Conservation (phyloP, 495 filamentous ascomycete genomes). For the Penicillium flavigenum region DNA sequence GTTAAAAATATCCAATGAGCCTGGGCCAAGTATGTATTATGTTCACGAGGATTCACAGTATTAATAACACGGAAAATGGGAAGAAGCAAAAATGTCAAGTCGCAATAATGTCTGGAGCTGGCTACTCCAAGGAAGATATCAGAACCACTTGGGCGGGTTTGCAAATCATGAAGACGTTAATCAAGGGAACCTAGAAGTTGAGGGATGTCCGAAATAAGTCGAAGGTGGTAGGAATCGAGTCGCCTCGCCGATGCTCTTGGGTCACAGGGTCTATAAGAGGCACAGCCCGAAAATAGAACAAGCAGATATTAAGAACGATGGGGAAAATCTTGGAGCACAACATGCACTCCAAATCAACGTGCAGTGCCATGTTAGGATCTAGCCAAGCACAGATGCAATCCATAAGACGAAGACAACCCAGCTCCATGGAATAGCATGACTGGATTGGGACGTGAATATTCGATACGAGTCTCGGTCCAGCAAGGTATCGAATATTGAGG, state of each 20-base stretch:
- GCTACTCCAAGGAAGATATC: background rate
- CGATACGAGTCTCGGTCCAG: constrained; percentile 22
- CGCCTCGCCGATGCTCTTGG: background rate
- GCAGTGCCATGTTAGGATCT: background rate
- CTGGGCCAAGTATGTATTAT: constrained; percentile 8
- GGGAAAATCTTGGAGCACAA: background rate
- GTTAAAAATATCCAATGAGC: background rate
- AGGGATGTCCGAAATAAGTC: background rate
- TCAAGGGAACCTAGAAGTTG: background rate
- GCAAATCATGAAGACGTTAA: constrained; percentile 17
- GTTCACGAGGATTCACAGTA: constrained; percentile 11
- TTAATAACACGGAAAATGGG: constrained; percentile 7
- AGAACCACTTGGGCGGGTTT: constrained; percentile 3
- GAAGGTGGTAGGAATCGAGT: background rate
- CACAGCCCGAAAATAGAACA: background rate
- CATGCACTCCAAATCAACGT: background rate
- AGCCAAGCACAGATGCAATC: background rate
- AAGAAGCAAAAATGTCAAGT: background rate
- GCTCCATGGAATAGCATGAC: background rate
- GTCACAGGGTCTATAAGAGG: background rate
- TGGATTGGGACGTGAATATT: background rate
- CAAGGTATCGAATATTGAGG: constrained; percentile 17
- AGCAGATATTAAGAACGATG: background rate
- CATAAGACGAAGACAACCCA: background rate
- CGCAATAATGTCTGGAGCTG: background rate